phyloP scores from a whole-genome alignment of 176 grass and related monocot species.

The Ensete glaucum region DNA sequence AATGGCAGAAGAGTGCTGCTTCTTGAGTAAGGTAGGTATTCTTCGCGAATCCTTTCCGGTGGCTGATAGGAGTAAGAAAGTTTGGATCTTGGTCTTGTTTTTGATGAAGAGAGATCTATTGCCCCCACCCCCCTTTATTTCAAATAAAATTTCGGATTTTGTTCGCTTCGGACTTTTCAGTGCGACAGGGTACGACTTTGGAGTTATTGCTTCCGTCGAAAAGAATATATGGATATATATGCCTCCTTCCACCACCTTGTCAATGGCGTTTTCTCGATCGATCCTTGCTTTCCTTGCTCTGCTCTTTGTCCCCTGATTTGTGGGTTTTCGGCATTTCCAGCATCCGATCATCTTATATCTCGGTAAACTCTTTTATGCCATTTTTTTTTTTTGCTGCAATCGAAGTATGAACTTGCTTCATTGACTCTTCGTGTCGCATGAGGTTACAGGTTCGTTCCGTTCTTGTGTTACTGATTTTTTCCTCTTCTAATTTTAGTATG shows the following conservation, averaged over 20 bases:
- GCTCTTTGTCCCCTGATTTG: no score
- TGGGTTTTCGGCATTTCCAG: no score
- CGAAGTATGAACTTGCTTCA: no score
- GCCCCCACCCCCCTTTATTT: neutral
- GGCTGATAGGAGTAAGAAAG: neutral
- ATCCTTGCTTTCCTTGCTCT: neutral
- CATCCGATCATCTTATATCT: no score
- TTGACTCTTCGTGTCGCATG: no score
- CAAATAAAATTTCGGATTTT: neutral
- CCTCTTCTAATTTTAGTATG: no score
- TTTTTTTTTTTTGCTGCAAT: no score
- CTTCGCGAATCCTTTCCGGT: neutral
- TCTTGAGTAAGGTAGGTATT: slow-evolving; percentile 14
- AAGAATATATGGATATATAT: neutral
- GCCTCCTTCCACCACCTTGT: neutral
- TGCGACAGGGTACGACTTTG: neutral
- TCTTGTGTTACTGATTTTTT: no score
- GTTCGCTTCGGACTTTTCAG: neutral
- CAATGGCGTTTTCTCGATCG: neutral
- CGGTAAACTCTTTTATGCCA: no score
- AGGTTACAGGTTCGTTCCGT: no score
- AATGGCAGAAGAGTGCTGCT: slow-evolving; percentile 19
- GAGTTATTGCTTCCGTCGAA: neutral
- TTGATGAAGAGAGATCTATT: neutral
- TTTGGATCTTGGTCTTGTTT: neutral